A percentile compares a stretch with the other conserved stretches of the same genome.
phyloP scores from a whole-genome alignment of 208 protist species.

The Leishmania martiniquensis region DNA sequence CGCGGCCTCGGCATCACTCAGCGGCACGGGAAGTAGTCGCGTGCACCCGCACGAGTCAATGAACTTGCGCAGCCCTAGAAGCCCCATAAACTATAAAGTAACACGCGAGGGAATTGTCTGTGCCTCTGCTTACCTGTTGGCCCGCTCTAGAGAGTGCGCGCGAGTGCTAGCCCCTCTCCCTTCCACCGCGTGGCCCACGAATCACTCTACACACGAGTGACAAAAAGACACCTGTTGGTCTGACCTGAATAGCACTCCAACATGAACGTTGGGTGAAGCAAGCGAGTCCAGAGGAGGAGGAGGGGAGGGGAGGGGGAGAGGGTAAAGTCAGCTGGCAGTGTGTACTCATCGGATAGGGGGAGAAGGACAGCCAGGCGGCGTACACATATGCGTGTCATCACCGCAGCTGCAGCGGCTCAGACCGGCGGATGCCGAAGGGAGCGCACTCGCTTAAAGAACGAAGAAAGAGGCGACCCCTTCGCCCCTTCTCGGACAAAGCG shows the following conservation, averaged over 20 bases:
- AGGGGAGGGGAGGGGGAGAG: too few species aligned
- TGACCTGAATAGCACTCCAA: too few species aligned
- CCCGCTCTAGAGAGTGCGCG: not conserved
- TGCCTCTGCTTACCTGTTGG: not conserved
- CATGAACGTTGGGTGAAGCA: not conserved
- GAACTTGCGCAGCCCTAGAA: conserved; percentile 85
- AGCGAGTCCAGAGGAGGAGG: too few species aligned
- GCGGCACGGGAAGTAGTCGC: conserved; percentile 58
- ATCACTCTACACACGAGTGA: too few species aligned
- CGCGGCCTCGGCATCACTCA: conserved; percentile 47
- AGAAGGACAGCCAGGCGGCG: conserved; percentile 1
- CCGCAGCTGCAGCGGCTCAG: not conserved
- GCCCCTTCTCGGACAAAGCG: not conserved
- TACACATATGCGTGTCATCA: not conserved
- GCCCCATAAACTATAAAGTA: conserved; percentile 48
- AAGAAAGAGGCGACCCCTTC: not conserved
- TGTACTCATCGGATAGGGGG: too few species aligned
- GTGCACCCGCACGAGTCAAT: conserved; percentile 78
- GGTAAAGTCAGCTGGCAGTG: too few species aligned
- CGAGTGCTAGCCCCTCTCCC: not conserved
- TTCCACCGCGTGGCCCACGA: not conserved
- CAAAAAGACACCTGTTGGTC: too few species aligned
- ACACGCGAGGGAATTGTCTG: not conserved
- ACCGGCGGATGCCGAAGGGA: not conserved
- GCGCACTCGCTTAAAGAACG: not conserved